A percentile compares a stretch with the other conserved stretches of the same genome.
phyloP scores from a whole-genome alignment of 768 basidiomycete genomes.

The Exidia glandulosa region DNA sequence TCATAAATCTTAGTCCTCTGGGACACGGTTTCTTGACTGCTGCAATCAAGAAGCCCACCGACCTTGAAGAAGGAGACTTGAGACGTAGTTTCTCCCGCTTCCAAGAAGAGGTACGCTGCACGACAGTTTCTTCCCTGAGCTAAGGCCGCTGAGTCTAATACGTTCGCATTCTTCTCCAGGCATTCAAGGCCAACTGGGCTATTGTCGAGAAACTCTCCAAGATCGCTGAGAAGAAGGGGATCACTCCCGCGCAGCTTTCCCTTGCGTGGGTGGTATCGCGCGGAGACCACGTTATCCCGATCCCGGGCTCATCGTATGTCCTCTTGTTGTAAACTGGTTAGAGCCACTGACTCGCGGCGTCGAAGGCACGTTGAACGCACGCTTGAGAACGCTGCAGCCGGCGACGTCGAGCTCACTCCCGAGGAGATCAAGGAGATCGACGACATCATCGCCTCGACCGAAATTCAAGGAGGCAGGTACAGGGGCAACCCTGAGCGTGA shows the following conservation, averaged over 20 bases:
- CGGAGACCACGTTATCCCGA: slow-evolving; percentile 32
- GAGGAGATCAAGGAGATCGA: slow-evolving; percentile 32
- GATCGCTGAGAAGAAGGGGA: slow-evolving; percentile 30
- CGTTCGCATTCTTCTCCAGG: slow-evolving; percentile 17
- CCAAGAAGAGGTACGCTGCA: no score
- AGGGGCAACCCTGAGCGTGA: slow-evolving; percentile 6
- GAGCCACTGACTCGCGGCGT: slow-evolving; percentile 2
- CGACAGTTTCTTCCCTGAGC: no score
- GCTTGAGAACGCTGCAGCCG: slow-evolving; percentile 34
- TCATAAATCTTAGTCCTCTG: no score
- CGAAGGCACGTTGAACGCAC: slow-evolving; percentile 30
- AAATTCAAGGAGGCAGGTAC: slow-evolving; percentile 33
- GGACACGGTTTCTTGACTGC: no score
- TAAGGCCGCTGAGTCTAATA: no score
- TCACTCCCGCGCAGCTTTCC: slow-evolving; percentile 28
- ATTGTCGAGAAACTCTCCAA: slow-evolving; percentile 31
- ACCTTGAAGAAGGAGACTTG: no score
- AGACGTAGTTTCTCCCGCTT: no score
- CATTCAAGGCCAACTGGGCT: slow-evolving; percentile 28
- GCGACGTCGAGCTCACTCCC: slow-evolving; percentile 28
- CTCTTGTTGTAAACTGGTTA: no score
- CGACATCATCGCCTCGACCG: slow-evolving; percentile 21
- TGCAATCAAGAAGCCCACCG: no score
- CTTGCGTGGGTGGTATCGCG: slow-evolving; percentile 32
- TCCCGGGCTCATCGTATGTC: slow-evolving; percentile 36